Evolutionary conservation across 1,139 yeast genomes (phyloP), one percentile per base, ranked within the genome.

Genomic region (Hyphopichia fennica): DNA sequence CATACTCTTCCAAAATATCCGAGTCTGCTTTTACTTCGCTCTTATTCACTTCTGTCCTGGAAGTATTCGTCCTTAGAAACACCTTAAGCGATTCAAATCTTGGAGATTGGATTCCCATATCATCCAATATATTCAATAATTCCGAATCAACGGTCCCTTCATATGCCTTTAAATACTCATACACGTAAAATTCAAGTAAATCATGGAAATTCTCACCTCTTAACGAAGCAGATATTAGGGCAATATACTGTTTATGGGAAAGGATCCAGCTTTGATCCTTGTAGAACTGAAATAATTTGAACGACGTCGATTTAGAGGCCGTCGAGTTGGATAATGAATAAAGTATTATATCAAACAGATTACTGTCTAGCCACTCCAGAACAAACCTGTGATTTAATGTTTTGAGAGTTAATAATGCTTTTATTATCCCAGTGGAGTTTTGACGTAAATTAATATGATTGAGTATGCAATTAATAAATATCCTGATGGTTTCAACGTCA

Each of bases 391-490:
- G 41, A 35, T 65, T 57, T 15, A 53, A 19, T 16, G 49, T 43
- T 23, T 58, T 53, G 8, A 69, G 41, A 5, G 50, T 50, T 3
- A 45, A 39, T 11, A 72, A 49, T 0, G 60, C 62, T 31, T 54
- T 49, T 0, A 59, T 57, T 2, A 62, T 49, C 0, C 69, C 75
- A 0, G 69, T 55, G 38, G 67, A 65, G 46, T 70, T 71, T 44
- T 70, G 76, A 44, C 63, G 57, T 14, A 62, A 42, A 34, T 57
- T 58, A 18, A 69, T 50, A 49, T 72, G 77, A 45, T 68, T 63
- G 20, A 73, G 50, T 6, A 71, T 38, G 46, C 77, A 69, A 48
- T 71, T 69, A 19, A 70, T 48, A 44, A 72, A 69, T 4, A 70
- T 40, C 3, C 53, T 58, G 13, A 56, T 46, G 5, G 73, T 65